Evolutionary conservation across 2,329 filamentous ascomycete species (phyloP), one percentile per base, ranked within the genome.

Genomic region (Akanthomyces muscarius): DNA sequence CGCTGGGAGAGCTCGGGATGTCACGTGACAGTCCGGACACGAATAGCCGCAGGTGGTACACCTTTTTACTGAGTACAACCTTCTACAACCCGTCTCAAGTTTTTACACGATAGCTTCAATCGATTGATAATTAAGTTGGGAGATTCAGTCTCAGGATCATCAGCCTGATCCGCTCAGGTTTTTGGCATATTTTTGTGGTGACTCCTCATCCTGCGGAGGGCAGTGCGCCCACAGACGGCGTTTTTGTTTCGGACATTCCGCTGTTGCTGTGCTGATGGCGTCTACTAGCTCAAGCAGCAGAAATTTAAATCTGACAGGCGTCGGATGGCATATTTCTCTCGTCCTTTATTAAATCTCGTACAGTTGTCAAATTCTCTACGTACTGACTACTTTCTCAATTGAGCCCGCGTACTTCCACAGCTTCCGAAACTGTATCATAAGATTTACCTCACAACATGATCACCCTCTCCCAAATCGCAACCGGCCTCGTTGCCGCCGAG

Each of bases 401-500:
- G 14, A 14, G 7, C 18, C 18, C n/a, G 3, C 23, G 4, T 6
- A 21, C 21, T 16, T 7, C 33, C 13, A 25, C 4, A 47, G 7
- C 18, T 4, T 25, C 44, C 11, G 3, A 11, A 41, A 41, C 38
- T 4, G 5, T 3, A 41, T 41, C 38, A 41, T 16, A n/a, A 55
- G 8, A 25, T 21, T 25, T 25, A 30, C 28, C 28, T 30, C 6
- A 42, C 54, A 38, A 36, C 50, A 79, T 79, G 77, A 68, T 69
- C 18, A 52, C 72, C 61, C 61, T 78, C 61, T 71, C 74, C 57
- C 67, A 69, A 30, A 44, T 72, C 57, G 70, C 76, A 4, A 76
- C 79, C 7, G 74, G 69, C 69, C 65, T 75, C 52, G 69, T 83
- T 55, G 76, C 76, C 65, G 64, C 69, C 50, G 68, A 80, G 16